Conservation (phyloP, 768 basidiomycete species). For the Trametes coccinea region DNA sequence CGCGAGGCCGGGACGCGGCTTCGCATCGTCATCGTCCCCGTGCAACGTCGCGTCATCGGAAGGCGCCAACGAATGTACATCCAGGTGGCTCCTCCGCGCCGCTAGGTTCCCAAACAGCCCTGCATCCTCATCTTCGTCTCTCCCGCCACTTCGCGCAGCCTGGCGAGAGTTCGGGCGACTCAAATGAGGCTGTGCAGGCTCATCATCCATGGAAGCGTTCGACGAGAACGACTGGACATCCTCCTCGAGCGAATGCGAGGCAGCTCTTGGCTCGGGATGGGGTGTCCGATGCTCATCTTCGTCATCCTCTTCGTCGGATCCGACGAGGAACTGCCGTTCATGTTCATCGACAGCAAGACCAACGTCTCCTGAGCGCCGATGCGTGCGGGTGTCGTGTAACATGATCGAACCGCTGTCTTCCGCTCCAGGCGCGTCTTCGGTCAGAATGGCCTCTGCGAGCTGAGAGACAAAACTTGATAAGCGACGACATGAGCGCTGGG, state of each 20-base stretch:
- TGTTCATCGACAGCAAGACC: constrained; percentile 23
- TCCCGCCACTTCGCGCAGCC: neutral
- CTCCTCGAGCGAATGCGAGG: constrained; percentile 19
- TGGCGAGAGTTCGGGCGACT: constrained; percentile 11
- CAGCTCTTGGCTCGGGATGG: neutral
- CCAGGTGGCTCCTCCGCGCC: constrained; percentile 51
- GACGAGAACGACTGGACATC: constrained; percentile 33
- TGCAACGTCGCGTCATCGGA: constrained; percentile 15
- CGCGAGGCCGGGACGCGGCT: constrained; percentile 46
- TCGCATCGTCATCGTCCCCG: constrained; percentile 24
- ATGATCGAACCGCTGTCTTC: constrained; percentile 39
- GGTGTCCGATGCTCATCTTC: constrained; percentile 23
- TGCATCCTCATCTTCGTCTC: constrained; percentile 4
- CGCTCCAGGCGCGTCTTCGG: constrained; percentile 45
- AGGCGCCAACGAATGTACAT: constrained; percentile 35
- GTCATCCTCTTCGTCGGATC: constrained; percentile 29
- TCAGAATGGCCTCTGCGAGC: constrained; percentile 84
- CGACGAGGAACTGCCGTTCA: constrained; percentile 34
- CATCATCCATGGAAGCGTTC: constrained; percentile 29
- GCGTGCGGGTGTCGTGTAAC: constrained; percentile 41
- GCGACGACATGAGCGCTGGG: neutral
- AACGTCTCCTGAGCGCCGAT: constrained; percentile 10
- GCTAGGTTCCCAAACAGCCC: constrained; percentile 42
- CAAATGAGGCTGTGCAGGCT: constrained; percentile 3
- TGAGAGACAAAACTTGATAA: neutral